A percentile compares a stretch with the other conserved stretches of the same genome.
phyloP scores from a whole-genome alignment of 164 flowering plant species.

The Aristolochia contorta region DNA sequence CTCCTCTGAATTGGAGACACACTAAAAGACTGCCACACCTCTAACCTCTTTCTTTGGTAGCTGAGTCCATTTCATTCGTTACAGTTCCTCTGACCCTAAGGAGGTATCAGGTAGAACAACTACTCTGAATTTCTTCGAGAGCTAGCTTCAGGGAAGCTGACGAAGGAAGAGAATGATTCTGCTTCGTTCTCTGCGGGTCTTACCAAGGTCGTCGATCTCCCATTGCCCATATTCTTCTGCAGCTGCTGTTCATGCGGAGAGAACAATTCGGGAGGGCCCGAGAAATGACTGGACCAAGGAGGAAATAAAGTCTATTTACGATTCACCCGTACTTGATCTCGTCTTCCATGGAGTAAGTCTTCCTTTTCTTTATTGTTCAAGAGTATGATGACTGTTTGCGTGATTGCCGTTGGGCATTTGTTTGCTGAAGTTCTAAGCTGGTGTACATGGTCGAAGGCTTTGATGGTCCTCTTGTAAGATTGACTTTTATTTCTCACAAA shows the following conservation, averaged over 20 bases:
- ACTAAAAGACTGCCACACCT: too few species aligned
- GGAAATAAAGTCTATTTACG: conserved; percentile 61
- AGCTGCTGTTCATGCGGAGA: conserved; percentile 73
- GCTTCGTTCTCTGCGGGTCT: conserved; percentile 14
- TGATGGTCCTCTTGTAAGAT: too few species aligned
- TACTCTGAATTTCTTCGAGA: too few species aligned
- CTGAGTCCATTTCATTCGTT: too few species aligned
- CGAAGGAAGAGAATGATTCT: conserved; percentile 10
- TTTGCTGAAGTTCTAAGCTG: background rate
- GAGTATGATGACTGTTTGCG: background rate
- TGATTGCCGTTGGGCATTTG: background rate
- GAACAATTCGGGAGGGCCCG: conserved; percentile 61
- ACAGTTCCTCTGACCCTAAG: too few species aligned
- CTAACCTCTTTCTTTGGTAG: too few species aligned
- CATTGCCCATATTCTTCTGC: conserved; percentile 29
- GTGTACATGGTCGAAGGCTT: background rate
- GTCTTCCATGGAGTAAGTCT: conserved; percentile 78
- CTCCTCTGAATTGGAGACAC: too few species aligned
- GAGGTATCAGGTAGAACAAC: too few species aligned
- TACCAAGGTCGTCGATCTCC: background rate
- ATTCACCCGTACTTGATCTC: conserved; percentile 91
- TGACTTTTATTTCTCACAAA: background rate
- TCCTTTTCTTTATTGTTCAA: conserved; percentile 1
- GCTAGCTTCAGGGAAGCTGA: background rate
- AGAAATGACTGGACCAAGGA: conserved; percentile 70